Percentiles rank a stretch among this genome's conserved stretches.
These are phyloP conservation scores for Ustilago curta DNA, from an alignment of 1,284 basidiomycete genomes.

Conservation along the genomic window DNA sequence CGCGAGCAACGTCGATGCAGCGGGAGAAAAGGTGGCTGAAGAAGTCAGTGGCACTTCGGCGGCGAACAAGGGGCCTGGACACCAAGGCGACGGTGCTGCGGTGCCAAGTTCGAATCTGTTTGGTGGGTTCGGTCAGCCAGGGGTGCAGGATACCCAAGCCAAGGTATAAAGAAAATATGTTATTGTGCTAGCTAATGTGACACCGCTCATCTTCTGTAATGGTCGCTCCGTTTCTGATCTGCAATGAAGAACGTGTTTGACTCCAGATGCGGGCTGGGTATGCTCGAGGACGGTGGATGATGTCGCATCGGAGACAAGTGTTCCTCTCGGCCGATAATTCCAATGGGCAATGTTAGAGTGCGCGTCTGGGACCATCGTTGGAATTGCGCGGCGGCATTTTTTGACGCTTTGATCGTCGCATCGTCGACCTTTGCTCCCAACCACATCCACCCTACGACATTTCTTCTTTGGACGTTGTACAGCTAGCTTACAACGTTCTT, in stretches of 20 bases:
- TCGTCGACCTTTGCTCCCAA: conserved; percentile 9
- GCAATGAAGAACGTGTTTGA: neutral
- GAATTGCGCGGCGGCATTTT: neutral
- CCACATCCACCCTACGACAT: conserved; percentile 33
- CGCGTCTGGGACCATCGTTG: neutral
- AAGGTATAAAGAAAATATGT: conserved; percentile 3
- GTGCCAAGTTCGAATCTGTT: conserved; percentile 14
- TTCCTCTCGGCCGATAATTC: neutral
- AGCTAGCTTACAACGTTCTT: conserved; percentile 15
- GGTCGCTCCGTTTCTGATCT: neutral
- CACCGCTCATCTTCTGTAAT: conserved; percentile 4
- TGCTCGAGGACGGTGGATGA: neutral
- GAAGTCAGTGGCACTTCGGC: conserved; percentile 22
- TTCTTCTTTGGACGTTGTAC: conserved; percentile 8
- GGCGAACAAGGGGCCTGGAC: conserved; percentile 17
- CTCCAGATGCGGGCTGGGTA: neutral
- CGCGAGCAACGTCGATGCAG: conserved; percentile 12
- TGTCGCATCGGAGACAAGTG: neutral
- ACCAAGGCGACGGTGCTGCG: conserved; percentile 2
- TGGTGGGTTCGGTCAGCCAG: conserved; percentile 16
- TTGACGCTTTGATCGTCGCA: neutral
- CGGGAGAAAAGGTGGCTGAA: conserved; percentile 7
- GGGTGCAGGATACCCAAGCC: conserved; percentile 16
- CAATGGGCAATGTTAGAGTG: neutral
- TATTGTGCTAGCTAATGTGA: neutral